These are phyloP conservation scores for Teunomyces pallodes DNA, from an alignment of 805 yeast genomes.

Conservation along the genomic window DNA sequence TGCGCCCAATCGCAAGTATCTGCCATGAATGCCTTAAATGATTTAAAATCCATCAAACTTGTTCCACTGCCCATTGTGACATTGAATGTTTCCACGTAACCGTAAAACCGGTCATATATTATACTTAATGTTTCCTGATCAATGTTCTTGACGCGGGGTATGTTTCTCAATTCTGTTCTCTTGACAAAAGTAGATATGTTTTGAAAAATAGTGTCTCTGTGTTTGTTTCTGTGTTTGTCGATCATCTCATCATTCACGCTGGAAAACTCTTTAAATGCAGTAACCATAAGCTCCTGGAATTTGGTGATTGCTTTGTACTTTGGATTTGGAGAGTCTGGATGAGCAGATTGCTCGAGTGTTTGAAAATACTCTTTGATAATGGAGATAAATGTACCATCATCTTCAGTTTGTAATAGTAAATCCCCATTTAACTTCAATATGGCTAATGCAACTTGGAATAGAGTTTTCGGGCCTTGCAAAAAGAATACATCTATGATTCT, in stretches of 20 bases:
- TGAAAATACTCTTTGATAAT: conserved; percentile 80
- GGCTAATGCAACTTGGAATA: conserved; percentile 92
- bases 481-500: conserved; percentile 88
- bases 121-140: conserved; percentile 58
- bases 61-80: conserved; percentile 46
- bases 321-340: conserved; percentile 65
- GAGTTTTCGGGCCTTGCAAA: conserved; percentile 81
- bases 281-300: conserved; percentile 86
- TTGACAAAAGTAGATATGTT: conserved; percentile 90
- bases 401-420: conserved; percentile 70
- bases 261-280: conserved; percentile 88
- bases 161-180: conserved; percentile 83
- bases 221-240: conserved; percentile 63
- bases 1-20: conserved; percentile 77
- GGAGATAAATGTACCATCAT: conserved; percentile 89
- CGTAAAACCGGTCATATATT: conserved; percentile 81
- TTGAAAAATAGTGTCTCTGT: conserved; percentile 72
- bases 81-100: conserved; percentile 67
- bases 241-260: conserved; percentile 75
- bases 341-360: conserved; percentile 73
- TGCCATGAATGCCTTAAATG: conserved; percentile 71
- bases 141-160: conserved; percentile 70
- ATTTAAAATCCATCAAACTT: conserved; percentile 70
- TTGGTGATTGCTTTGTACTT: conserved; percentile 68
- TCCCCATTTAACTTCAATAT: conserved; percentile 88